These are phyloP conservation scores for Agaricales sp. DNA, from an alignment of 1,284 basidiomycete genomes.

Conservation along the genomic window DNA sequence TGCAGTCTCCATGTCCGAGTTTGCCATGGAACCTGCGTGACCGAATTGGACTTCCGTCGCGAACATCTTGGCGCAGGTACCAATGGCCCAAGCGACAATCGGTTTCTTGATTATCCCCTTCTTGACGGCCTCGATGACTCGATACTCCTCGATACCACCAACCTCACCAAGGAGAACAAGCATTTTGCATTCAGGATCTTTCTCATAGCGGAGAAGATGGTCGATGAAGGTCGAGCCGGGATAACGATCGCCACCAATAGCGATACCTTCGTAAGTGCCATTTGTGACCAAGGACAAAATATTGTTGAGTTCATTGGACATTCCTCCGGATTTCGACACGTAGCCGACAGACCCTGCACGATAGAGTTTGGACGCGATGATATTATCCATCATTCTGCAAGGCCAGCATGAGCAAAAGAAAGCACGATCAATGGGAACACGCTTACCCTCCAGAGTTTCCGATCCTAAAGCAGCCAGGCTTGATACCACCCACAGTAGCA, in stretches of 20 bases:
- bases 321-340: conserved; percentile 99
- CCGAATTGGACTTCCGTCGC: conserved; percentile 99
- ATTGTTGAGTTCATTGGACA: conserved; percentile 99
- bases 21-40: conserved; percentile 97
- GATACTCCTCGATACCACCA: conserved; percentile 98
- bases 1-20: conserved; percentile 95
- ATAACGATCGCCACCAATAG: conserved; percentile 99
- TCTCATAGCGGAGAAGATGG: conserved; percentile 95
- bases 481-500: conserved; percentile 98
- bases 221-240: conserved; percentile 99
- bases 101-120: conserved; percentile 93
- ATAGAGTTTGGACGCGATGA: conserved; percentile 98
- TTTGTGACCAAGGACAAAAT: conserved; percentile 96
- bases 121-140: conserved; percentile 97
- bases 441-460: conserved; percentile 93
- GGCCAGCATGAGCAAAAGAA: conserved; percentile 9
- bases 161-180: conserved; percentile 98
- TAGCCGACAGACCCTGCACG: conserved; percentile 96
- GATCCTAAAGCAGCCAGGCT: conserved; percentile 99
- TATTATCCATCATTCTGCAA: conserved; percentile 97
- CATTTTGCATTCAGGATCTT: conserved; percentile 97
- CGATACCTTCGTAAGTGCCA: conserved; percentile 99
- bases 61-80: conserved; percentile 99
- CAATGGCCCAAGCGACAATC: conserved; percentile 98
- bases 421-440: conserved; percentile 1